Evolutionary conservation across 2,329 filamentous ascomycete genomes (phyloP).

Genomic region (Tolypocladium ovalisporum): DNA sequence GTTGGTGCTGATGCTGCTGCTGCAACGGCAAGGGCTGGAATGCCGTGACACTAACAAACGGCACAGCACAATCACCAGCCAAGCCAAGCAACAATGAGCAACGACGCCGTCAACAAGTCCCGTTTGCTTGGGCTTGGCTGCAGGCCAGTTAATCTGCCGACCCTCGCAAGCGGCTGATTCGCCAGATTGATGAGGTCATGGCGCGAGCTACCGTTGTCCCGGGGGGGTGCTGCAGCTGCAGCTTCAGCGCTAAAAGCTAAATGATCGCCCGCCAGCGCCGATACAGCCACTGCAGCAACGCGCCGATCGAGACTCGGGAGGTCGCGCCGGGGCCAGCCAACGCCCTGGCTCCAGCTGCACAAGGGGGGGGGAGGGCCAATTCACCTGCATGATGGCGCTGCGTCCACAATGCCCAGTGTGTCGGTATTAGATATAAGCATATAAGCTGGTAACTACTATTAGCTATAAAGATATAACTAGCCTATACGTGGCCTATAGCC

Average conservation of each 20-base stretch:
- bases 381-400: background rate
- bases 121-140: background rate
- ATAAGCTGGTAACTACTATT: no score
- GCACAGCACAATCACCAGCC: background rate
- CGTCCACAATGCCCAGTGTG: background rate
- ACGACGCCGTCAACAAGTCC: background rate
- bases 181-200: constrained; percentile 2
- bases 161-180: background rate
- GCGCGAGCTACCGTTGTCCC: background rate
- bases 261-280: background rate
- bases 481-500: no score
- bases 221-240: background rate
- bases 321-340: background rate
- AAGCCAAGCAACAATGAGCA: background rate
- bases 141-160: background rate
- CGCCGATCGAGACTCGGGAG: background rate
- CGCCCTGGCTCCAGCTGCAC: background rate
- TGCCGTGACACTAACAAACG: background rate
- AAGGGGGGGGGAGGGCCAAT: background rate
- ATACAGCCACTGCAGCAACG: background rate
- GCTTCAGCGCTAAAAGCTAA: background rate
- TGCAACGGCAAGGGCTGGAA: background rate
- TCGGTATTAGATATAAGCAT: no score
- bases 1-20: no score
- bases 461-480: no score